Evolutionary conservation across 2,329 filamentous ascomycete genomes (phyloP).

Genomic region (Aspergillus puulaauensis): DNA sequence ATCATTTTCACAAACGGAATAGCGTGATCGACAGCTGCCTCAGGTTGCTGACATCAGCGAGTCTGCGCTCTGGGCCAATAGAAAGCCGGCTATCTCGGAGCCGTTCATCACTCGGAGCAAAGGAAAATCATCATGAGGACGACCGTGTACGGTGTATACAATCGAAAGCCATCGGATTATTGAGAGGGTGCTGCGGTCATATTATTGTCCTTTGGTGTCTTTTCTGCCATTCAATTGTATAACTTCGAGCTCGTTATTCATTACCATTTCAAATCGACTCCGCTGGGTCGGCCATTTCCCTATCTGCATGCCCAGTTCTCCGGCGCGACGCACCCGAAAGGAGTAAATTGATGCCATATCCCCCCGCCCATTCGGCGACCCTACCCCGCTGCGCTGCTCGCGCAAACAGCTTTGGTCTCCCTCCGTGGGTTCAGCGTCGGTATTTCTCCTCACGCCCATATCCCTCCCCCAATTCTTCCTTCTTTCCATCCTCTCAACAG

Average conservation of each 20-base stretch:
- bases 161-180: background rate
- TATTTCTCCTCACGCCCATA: slow-evolving; percentile 9
- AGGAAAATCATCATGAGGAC: background rate
- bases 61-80: background rate
- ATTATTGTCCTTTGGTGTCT: background rate
- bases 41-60: slow-evolving; percentile 8
- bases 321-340: slow-evolving; percentile 13
- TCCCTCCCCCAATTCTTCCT: slow-evolving; percentile 12
- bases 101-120: background rate
- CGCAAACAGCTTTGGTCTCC: slow-evolving; percentile 15
- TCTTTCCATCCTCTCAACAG: slow-evolving; percentile 12
- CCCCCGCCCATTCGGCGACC: slow-evolving; percentile 22
- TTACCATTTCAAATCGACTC: background rate
- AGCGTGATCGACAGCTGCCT: background rate
- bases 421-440: slow-evolving; percentile 19
- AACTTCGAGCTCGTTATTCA: background rate
- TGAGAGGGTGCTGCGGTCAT: background rate
- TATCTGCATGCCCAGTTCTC: slow-evolving; percentile 15
- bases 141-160: slow-evolving; percentile 3
- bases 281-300: slow-evolving; percentile 10
- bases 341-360: slow-evolving; percentile 32
- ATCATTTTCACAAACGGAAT: background rate
- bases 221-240: background rate
- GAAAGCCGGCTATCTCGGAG: background rate
- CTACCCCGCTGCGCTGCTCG: slow-evolving; percentile 26